Base-by-base conservation (phyloP, 768 basidiomycete genomes). In the Trichaptum fuscoviolaceum region DNA sequence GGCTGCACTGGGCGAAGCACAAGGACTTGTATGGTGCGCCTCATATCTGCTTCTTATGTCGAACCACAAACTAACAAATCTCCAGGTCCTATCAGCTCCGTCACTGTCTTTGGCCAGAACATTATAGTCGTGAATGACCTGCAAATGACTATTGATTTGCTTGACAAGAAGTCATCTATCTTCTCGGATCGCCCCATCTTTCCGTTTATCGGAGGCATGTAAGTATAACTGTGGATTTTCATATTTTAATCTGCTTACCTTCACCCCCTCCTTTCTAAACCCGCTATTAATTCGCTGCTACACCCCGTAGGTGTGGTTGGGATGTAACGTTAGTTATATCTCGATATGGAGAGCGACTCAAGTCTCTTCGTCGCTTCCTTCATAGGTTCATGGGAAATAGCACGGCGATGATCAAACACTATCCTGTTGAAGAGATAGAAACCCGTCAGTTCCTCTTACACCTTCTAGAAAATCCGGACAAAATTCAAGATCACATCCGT, bases 111-210 rank as follows among this genome's bases (percentile, higher is more conserved):
- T 61, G 88, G 89, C 0, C 85, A 90, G 67, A 83, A 84, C 1
- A 82, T 93, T 35, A 78, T 92, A 35, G 88, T 92, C 75, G 71
- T 92, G 64, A 89, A 87, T 75, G 83, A 83, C 35, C 80, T 82
- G 7, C 82, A 88, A 57, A 86, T 81, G 0, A 83, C 82, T 0
- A 77, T 79, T 52, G 90, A 91, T 35, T 75, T 93, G 65, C 77
- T 93, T 69, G 90, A 92, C 65, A 88, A 85, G 71, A 83, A 85
- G 35, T 88, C 90, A 7, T 77, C 83, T 8, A 86, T 91, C 30
- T 92, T 92, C 73, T 87, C 90, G 7, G 91, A 92, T 77, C 90
- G 88, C 73, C 89, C 89, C 0, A 76, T 78, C 26, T 77, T 91
- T 25, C 80, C 89, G 57, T 91, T 93, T 90, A 79, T 77, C 17